These are phyloP conservation scores for Globisporangium emineosum DNA, from an alignment of 352 stramenopile genomes.

Conservation along the genomic window DNA sequence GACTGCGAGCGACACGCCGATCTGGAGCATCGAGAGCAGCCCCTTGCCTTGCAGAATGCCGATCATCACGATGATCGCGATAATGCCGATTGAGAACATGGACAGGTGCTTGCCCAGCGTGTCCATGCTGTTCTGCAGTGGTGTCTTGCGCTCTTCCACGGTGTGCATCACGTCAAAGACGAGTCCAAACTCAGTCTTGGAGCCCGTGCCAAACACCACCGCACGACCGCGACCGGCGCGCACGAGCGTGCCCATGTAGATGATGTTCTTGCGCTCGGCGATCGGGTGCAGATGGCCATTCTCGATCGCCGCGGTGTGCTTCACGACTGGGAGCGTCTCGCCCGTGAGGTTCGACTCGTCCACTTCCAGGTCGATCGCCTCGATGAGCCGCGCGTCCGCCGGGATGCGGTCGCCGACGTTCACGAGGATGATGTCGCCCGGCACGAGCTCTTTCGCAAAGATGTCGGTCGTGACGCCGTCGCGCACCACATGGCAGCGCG, in stretches of 20 bases:
- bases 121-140: slow-evolving; percentile 95
- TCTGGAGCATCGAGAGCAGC: slow-evolving; percentile 95
- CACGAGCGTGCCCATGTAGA: slow-evolving; percentile 97
- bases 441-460: slow-evolving; percentile 72
- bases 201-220: slow-evolving; percentile 93
- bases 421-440: slow-evolving; percentile 87
- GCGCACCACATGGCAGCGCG: slow-evolving; percentile 61
- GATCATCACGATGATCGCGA: slow-evolving; percentile 92
- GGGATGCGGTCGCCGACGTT: slow-evolving; percentile 92
- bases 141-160: slow-evolving; percentile 92
- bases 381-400: slow-evolving; percentile 88
- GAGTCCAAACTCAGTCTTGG: slow-evolving; percentile 94
- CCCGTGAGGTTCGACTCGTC: slow-evolving; percentile 95
- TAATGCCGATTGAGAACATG: slow-evolving; percentile 91
- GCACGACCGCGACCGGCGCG: slow-evolving; percentile 89
- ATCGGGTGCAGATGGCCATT: slow-evolving; percentile 69
- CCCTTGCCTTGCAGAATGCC: slow-evolving; percentile 91
- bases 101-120: slow-evolving; percentile 94
- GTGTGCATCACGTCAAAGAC: slow-evolving; percentile 94
- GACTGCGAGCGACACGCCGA: slow-evolving; percentile 89
- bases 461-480: slow-evolving; percentile 58
- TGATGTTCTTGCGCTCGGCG: slow-evolving; percentile 87
- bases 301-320: slow-evolving; percentile 59
- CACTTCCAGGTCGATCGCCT: slow-evolving; percentile 86
- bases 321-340: slow-evolving; percentile 86